phyloP scores from a whole-genome alignment of 345 rosid genomes.

The Erucastrum elatum region DNA sequence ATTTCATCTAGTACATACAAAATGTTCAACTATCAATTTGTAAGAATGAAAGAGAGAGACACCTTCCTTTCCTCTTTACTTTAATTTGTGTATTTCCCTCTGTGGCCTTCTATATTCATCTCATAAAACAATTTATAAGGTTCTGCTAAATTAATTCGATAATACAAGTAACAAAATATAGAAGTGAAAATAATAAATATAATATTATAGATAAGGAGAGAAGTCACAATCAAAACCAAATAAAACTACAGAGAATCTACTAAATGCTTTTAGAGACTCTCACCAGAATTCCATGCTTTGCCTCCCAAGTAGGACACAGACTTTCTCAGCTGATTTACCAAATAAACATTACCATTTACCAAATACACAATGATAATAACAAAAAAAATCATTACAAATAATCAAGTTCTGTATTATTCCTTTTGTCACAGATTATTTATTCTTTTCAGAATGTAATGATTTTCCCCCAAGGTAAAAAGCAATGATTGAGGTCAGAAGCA shows the following conservation, averaged over 20 bases:
- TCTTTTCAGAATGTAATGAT: slow-evolving; percentile 30
- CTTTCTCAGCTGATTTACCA: slow-evolving; percentile 37
- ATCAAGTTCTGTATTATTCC: slow-evolving; percentile 15
- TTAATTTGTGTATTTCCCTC: slow-evolving; percentile 6
- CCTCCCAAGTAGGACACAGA: slow-evolving; percentile 41
- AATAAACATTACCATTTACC: slow-evolving; percentile 31
- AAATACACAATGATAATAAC: slow-evolving; percentile 11
- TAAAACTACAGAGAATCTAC: slow-evolving; percentile 20
- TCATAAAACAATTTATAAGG: neutral
- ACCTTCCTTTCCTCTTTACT: neutral
- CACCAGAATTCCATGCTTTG: slow-evolving; percentile 39
- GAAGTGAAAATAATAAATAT: slow-evolving; percentile 1
- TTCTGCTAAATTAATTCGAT: neutral
- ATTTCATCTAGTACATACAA: neutral
- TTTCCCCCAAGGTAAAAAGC: slow-evolving; percentile 18
- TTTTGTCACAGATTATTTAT: slow-evolving; percentile 20
- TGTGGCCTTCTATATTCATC: neutral
- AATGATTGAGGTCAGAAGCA: slow-evolving; percentile 39
- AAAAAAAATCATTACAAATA: slow-evolving; percentile 8
- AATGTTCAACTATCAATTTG: neutral
- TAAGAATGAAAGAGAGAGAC: neutral
- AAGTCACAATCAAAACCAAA: slow-evolving; percentile 32
- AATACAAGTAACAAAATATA: neutral
- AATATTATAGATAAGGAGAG: slow-evolving; percentile 28
- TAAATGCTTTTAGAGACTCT: slow-evolving; percentile 30